Evolutionary conservation across 208 protist genomes (phyloP).

Genomic region (Leptomonas pyrrhocoris): DNA sequence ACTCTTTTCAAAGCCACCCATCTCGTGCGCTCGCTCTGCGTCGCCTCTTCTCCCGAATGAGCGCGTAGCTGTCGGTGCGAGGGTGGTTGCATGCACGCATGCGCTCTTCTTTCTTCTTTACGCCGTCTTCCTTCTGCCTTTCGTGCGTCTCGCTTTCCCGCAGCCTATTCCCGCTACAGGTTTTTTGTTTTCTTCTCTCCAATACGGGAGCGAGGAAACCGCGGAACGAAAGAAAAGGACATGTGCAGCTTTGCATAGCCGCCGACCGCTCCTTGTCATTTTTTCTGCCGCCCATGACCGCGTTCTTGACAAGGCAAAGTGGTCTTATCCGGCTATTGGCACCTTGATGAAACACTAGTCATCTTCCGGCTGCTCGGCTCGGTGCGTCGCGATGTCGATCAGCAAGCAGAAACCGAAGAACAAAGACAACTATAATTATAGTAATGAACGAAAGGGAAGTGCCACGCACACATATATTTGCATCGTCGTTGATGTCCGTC

Average conservation of each 20-base stretch:
- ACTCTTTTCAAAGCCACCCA: constrained; percentile 8
- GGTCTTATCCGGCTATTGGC: neutral
- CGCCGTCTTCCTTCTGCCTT: neutral
- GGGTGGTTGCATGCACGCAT: neutral
- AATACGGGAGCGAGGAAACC: no score
- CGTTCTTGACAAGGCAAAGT: no score
- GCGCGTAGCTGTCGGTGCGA: neutral
- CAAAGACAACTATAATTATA: no score
- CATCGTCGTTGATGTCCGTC: no score
- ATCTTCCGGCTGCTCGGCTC: constrained; percentile 20
- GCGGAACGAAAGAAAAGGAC: neutral
- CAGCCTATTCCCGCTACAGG: no score
- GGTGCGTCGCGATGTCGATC: constrained; percentile 8
- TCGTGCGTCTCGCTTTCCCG: neutral
- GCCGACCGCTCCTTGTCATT: neutral
- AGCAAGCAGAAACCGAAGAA: neutral
- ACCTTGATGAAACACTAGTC: neutral
- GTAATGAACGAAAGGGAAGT: neutral
- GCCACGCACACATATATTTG: no score
- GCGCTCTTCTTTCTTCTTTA: neutral
- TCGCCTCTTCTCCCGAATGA: neutral
- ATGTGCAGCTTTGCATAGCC: neutral
- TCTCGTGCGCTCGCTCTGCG: neutral
- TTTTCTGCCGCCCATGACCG: neutral
- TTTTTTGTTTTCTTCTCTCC: neutral